Conservation (phyloP, 1,284 basidiomycete genomes). For the Leccinum angustisporum region DNA sequence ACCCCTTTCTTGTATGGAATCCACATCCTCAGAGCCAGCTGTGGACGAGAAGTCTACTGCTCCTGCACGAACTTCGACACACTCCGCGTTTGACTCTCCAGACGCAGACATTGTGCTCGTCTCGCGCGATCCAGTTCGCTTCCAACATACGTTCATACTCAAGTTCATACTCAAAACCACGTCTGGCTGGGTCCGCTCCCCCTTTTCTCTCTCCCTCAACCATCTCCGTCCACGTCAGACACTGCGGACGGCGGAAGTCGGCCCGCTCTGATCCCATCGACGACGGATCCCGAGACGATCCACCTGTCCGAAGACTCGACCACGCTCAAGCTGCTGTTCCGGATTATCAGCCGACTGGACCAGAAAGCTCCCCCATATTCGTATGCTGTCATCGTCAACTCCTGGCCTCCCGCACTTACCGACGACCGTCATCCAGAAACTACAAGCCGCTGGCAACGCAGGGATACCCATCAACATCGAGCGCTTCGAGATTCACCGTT, state of each 20-base stretch:
- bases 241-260: constrained; percentile 35
- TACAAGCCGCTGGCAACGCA: constrained; percentile 38
- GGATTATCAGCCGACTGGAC: constrained; percentile 57
- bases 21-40: background rate
- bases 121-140: constrained; percentile 39
- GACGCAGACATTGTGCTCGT: constrained; percentile 52
- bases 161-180: constrained; percentile 58
- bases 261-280: constrained; percentile 25
- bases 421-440: constrained; percentile 44
- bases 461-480: constrained; percentile 44
- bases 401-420: constrained; percentile 49
- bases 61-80: constrained; percentile 25
- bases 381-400: constrained; percentile 54
- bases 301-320: constrained; percentile 55
- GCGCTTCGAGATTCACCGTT: constrained; percentile 60
- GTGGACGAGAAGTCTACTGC: background rate
- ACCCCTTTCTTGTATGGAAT: background rate
- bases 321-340: constrained; percentile 54
- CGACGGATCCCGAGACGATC: constrained; percentile 39
- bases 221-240: background rate
- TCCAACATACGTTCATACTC: constrained; percentile 53
- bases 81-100: constrained; percentile 47
- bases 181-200: constrained; percentile 54
- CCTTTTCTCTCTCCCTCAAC: constrained; percentile 59
- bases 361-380: constrained; percentile 53